phyloP scores from a whole-genome alignment of 208 protist genomes.

The Trypanosoma lewisi region DNA sequence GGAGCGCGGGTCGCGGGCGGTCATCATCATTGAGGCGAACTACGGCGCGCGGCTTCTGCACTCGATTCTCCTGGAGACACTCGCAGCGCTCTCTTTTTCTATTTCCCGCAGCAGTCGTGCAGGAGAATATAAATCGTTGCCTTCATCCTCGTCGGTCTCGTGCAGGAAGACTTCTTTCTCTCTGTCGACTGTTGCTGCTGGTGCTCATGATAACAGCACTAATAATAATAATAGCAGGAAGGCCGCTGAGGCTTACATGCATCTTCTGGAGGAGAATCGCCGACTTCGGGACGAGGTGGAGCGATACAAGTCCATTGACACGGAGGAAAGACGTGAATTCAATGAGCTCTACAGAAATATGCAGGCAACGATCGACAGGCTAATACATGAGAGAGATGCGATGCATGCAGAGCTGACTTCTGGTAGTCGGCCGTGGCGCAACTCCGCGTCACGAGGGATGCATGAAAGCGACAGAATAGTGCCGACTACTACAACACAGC shows the following conservation, averaged over 20 bases:
- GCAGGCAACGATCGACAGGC: constrained; percentile 13
- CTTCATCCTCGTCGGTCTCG: not conserved
- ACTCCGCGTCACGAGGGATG: not conserved
- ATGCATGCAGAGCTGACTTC: constrained; percentile 10
- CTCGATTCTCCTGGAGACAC: constrained; percentile 21
- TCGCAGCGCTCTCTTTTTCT: not conserved
- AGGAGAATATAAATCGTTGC: not conserved
- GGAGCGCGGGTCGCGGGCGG: constrained; percentile 16
- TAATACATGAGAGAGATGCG: constrained; percentile 13
- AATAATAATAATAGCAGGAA: not conserved
- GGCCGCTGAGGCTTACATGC: not conserved
- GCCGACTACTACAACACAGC: not conserved
- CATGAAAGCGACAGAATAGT: not conserved
- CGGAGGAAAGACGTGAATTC: constrained; percentile 20
- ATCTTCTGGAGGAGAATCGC: constrained; percentile 22
- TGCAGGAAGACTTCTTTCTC: not conserved
- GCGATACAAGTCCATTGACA: constrained; percentile 24
- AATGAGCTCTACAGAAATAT: constrained; percentile 32
- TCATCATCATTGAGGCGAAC: constrained; percentile 24
- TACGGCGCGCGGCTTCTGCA: constrained; percentile 27
- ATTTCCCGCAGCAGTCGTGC: not conserved
- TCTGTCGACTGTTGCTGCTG: not conserved
- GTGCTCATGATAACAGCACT: not conserved
- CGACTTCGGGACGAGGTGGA: constrained; percentile 17
- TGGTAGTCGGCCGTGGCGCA: not conserved